Percentiles rank a stretch among this genome's conserved stretches.
Evolutionary conservation across 2,329 filamentous ascomycete genomes (phyloP).

Genomic region (Alternaria atra): DNA sequence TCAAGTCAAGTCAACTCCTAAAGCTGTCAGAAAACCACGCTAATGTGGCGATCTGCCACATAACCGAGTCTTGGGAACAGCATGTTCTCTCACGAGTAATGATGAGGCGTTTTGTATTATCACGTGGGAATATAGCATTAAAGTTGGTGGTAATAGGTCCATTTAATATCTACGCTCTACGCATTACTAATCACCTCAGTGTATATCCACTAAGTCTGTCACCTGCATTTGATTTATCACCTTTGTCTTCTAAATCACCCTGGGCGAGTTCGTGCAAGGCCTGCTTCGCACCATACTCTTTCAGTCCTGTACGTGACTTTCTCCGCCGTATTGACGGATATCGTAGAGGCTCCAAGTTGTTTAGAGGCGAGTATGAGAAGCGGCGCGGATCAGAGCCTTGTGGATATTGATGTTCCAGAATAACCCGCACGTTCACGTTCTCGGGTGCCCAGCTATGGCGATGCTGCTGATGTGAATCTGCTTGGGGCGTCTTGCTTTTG

Average conservation of each 20-base stretch:
- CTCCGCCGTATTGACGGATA: conserved; percentile 35
- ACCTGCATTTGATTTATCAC: background rate
- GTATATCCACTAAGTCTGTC: background rate
- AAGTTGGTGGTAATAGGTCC: background rate
- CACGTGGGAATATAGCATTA: background rate
- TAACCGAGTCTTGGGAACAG: conserved; percentile 15
- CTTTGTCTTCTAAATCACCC: conserved; percentile 19
- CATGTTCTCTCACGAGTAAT: conserved; percentile 13
- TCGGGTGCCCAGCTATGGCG: conserved; percentile 36
- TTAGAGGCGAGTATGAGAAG: conserved; percentile 32
- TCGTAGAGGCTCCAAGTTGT: conserved; percentile 23
- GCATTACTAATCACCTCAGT: background rate
- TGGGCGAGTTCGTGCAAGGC: conserved; percentile 32
- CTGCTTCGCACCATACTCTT: conserved; percentile 36
- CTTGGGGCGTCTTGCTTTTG: conserved; percentile 9
- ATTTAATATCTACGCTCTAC: background rate
- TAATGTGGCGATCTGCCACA: conserved; percentile 10
- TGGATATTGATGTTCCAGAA: conserved; percentile 35
- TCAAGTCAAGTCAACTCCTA: too few relatives aligned
- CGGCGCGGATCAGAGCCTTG: conserved; percentile 23
- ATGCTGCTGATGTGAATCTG: conserved; percentile 6
- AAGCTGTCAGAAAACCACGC: background rate
- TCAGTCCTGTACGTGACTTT: conserved; percentile 37
- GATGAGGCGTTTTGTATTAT: background rate
- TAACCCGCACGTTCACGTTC: conserved; percentile 39